Base-by-base conservation (phyloP, 208 protist genomes). In the Wallacemonas sp. region DNA sequence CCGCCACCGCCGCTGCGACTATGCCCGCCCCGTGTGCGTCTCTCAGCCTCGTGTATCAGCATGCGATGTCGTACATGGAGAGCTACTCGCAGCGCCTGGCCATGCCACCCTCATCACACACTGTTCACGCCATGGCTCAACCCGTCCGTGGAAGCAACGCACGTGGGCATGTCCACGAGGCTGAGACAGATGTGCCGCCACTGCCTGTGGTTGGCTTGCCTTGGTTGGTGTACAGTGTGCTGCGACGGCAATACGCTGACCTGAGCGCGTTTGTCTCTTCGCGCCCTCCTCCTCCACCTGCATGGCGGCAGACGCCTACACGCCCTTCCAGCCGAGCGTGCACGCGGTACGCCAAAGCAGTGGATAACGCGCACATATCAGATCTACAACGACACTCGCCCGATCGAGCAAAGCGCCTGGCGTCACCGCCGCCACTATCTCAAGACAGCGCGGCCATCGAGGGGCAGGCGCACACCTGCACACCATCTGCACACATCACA, bases 171-270 rank as follows among this genome's bases (percentile, higher is more conserved):
- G 36, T 41, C 14, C 9, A 41, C 14, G 36, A 41, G 36, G 14
- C 36, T 6, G 36, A 41, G n/a, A n/a, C n/a, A n/a, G n/a, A n/a
- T n/a, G n/a, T n/a, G n/a, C n/a, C n/a, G n/a, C 26, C 45, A 12
- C 34, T 68, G 5, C 77, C 77, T 14, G 66, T 86, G 31, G 70
- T 90, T 11, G 77, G 75, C 14, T 68, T 84, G 17, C 66, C 78
- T 31, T 93, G 82, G 83, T 64, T 93, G 42, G 58, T 90, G 62
- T 74, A 88, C 42, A 82, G 75, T 33, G 79, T 93, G 47, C 46
- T 93, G 5, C 64, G 68, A 22, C 68, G 83, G 2, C 49, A 75
- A 24, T 61, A 60, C 17, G 68, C 68, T 1, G 71, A 80, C 6
- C 66, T 67, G 19, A 34, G 33, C 1, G 69, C 76, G 0, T 90